A percentile compares a stretch with the other conserved stretches of the same genome.
Conservation (phyloP, 2,329 filamentous ascomycete genomes). For the Beauveria sp. region DNA sequence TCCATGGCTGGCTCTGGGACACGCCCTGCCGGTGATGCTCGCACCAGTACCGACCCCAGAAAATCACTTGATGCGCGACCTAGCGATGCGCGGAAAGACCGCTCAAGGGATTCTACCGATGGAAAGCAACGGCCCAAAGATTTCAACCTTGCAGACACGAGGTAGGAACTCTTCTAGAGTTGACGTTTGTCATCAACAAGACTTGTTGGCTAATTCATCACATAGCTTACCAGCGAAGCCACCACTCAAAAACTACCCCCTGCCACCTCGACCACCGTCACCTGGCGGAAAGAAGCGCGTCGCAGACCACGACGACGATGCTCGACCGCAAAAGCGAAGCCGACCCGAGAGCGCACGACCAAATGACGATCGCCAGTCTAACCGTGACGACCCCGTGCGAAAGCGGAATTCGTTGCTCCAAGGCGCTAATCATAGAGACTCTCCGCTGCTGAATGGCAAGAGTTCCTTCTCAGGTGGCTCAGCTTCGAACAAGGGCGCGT, state of each 20-base stretch:
- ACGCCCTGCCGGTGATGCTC: conserved; percentile 5
- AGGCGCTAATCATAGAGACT: conserved; percentile 18
- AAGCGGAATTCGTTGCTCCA: conserved; percentile 24
- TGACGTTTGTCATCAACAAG: background rate
- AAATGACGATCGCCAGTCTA: conserved; percentile 24
- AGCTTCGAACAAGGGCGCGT: conserved; percentile 21
- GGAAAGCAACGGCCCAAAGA: conserved; percentile 24
- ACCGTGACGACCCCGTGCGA: conserved; percentile 26
- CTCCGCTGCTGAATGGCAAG: conserved; percentile 31
- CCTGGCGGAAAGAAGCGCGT: conserved; percentile 41
- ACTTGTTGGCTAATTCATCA: background rate
- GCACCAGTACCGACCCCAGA: background rate
- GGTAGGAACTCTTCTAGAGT: conserved; percentile 14
- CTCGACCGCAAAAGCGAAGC: conserved; percentile 38
- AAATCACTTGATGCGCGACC: conserved; percentile 13
- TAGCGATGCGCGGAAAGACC: conserved; percentile 16
- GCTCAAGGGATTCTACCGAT: conserved; percentile 19
- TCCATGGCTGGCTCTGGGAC: conserved; percentile 8
- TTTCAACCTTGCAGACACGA: conserved; percentile 22
- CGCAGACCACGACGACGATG: conserved; percentile 36
- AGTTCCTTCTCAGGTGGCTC: conserved; percentile 24
- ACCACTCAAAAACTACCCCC: conserved; percentile 20
- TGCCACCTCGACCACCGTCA: conserved; percentile 31
- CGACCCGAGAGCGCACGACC: conserved; percentile 30
- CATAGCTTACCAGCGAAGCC: conserved; percentile 30